These are phyloP conservation scores for Fraxinus sp. DNA, from an alignment of 305 asterid species.

Conservation along the genomic window DNA sequence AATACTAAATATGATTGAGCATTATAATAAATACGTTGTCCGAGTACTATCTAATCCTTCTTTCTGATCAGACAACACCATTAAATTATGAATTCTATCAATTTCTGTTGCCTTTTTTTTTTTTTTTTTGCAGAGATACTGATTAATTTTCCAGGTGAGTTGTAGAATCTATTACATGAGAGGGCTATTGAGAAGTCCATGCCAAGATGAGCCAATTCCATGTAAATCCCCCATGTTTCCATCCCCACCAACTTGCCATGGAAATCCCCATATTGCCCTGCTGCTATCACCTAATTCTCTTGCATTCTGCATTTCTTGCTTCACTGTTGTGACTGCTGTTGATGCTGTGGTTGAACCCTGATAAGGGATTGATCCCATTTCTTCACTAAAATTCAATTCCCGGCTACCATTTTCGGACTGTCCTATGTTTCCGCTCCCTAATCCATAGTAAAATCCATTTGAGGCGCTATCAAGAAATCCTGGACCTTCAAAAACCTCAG, in stretches of 20 bases:
- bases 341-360: conserved; percentile 32
- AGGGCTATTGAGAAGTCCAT: conserved; percentile 57
- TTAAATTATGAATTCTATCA: background rate
- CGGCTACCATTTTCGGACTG: conserved; percentile 31
- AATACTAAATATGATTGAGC: background rate
- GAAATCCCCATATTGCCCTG: conserved; percentile 60
- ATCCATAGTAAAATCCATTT: conserved; percentile 42
- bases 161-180: conserved; percentile 22
- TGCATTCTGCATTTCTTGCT: conserved; percentile 45
- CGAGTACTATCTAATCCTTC: background rate
- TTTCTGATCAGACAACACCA: background rate
- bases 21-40: background rate
- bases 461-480: conserved; percentile 41
- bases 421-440: conserved; percentile 25
- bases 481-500: conserved; percentile 38
- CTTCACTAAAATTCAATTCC: conserved; percentile 33
- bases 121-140: background rate
- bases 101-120: background rate
- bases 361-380: conserved; percentile 33
- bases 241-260: conserved; percentile 51
- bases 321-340: conserved; percentile 44
- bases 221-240: conserved; percentile 44
- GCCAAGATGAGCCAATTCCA: conserved; percentile 42
- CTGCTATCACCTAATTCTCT: conserved; percentile 26
- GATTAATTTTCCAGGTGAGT: background rate